A percentile compares a stretch with the other conserved stretches of the same genome.
These are phyloP conservation scores for Fistulinella cinereoalba DNA, from an alignment of 1,284 basidiomycete genomes.

Conservation along the genomic window DNA sequence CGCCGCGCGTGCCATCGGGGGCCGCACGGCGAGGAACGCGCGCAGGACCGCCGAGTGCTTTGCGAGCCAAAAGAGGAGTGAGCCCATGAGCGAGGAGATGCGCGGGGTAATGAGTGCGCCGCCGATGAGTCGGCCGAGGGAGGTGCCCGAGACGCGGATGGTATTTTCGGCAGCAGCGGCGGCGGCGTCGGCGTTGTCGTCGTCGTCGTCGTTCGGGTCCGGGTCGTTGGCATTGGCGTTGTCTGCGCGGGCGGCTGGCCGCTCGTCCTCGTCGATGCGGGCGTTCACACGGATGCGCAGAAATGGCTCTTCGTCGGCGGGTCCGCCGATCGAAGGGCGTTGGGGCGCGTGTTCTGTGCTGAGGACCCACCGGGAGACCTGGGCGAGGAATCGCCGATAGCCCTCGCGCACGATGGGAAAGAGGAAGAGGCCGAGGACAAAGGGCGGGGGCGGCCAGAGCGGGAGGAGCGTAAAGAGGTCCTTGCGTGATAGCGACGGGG, in stretches of 20 bases:
- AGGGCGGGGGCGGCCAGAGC: slow-evolving; percentile 60
- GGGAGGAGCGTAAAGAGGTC: slow-evolving; percentile 21
- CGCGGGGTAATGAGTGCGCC: slow-evolving; percentile 64
- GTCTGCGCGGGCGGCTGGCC: slow-evolving; percentile 6
- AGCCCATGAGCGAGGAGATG: slow-evolving; percentile 63
- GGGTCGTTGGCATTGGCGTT: not conserved
- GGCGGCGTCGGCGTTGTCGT: slow-evolving; percentile 19
- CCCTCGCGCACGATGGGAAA: slow-evolving; percentile 48
- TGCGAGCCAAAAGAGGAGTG: slow-evolving; percentile 54
- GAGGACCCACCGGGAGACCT: slow-evolving; percentile 48
- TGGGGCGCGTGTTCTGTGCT: slow-evolving; percentile 36
- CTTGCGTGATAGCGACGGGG: not conserved
- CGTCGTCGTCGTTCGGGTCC: slow-evolving; percentile 5
- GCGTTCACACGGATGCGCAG: slow-evolving; percentile 47
- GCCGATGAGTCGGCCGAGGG: slow-evolving; percentile 60
- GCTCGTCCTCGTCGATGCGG: slow-evolving; percentile 28
- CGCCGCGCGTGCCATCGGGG: too few species aligned
- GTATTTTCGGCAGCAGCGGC: slow-evolving; percentile 50
- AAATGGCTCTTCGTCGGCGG: slow-evolving; percentile 47
- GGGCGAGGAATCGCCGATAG: slow-evolving; percentile 45
- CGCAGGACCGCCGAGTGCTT: slow-evolving; percentile 46
- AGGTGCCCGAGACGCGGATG: slow-evolving; percentile 53
- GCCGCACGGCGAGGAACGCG: slow-evolving; percentile 52
- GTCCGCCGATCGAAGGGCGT: slow-evolving; percentile 31
- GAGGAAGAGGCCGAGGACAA: slow-evolving; percentile 51